Conservation (phyloP, 768 basidiomycete genomes). For the Agaricus bisporus region DNA sequence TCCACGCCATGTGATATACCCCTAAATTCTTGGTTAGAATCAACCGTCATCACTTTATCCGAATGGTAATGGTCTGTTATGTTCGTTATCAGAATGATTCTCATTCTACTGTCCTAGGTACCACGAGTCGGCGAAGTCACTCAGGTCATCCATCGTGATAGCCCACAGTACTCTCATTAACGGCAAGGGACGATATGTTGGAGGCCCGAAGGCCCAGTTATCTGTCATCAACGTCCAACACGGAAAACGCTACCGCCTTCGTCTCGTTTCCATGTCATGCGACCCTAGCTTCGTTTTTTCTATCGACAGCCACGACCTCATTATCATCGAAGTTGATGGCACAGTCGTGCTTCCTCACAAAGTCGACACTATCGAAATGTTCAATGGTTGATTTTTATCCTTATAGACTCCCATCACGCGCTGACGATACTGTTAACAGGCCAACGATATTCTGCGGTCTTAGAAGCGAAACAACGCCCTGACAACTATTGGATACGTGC, state of each 20-base stretch:
- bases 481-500: constrained; percentile 32
- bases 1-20: constrained; percentile 2
- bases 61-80: constrained; percentile 25
- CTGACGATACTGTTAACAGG: constrained; percentile 15
- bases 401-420: not conserved
- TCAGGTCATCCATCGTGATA: constrained; percentile 13
- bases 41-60: constrained; percentile 31
- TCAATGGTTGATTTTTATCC: not conserved
- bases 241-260: constrained; percentile 25
- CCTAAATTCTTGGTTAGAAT: constrained; percentile 24
- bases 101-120: constrained; percentile 13
- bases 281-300: constrained; percentile 33
- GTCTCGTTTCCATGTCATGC: constrained; percentile 18
- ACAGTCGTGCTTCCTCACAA: constrained; percentile 15
- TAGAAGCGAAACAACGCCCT: constrained; percentile 29
- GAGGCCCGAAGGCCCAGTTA: constrained; percentile 24
- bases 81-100: not conserved
- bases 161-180: constrained; percentile 31
- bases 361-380: constrained; percentile 25
- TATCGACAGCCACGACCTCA: constrained; percentile 37
- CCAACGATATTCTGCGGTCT: constrained; percentile 36
- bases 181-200: constrained; percentile 28
- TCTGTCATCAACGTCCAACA: constrained; percentile 27
- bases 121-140: constrained; percentile 16
- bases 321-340: constrained; percentile 32